Evolutionary conservation across 495 filamentous ascomycete genomes (phyloP).

Genomic region (Xanthoparmelia taractica): DNA sequence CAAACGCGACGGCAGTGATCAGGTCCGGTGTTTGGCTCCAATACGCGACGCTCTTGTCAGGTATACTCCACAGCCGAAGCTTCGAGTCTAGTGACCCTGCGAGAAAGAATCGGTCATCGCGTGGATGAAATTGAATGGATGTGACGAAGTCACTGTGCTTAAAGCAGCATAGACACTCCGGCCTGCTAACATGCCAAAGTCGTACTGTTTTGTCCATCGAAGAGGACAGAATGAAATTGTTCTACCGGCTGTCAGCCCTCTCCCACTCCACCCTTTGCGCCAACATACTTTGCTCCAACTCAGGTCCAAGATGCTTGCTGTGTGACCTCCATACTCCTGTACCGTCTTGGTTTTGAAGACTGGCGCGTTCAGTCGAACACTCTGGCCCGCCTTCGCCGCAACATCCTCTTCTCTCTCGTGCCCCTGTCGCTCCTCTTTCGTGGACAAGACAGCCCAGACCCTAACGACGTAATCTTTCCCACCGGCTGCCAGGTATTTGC

Average conservation of each 20-base stretch:
- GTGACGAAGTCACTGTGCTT: constrained; percentile 96
- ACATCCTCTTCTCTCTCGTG: constrained; percentile 66
- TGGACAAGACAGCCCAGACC: constrained; percentile 84
- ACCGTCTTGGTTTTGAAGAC: constrained; percentile 78
- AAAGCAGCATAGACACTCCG: constrained; percentile 89
- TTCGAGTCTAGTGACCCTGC: constrained; percentile 92
- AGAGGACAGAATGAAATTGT: constrained; percentile 92
- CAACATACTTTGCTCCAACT: constrained; percentile 85
- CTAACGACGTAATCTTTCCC: constrained; percentile 82
- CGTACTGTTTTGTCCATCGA: constrained; percentile 98
- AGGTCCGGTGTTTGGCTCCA: constrained; percentile 76
- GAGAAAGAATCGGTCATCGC: constrained; percentile 93
- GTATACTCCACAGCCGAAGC: constrained; percentile 91
- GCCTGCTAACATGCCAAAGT: constrained; percentile 81
- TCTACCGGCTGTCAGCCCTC: constrained; percentile 40
- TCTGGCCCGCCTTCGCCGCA: constrained; percentile 40
- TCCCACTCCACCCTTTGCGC: not conserved
- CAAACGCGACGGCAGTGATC: constrained; percentile 88
- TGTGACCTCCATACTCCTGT: constrained; percentile 77
- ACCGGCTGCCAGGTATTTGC: constrained; percentile 80
- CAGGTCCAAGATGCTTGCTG: constrained; percentile 77
- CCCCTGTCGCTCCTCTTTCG: constrained; percentile 63
- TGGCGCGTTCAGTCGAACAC: constrained; percentile 66
- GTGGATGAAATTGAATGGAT: constrained; percentile 87
- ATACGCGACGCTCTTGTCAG: constrained; percentile 89